These are phyloP conservation scores for Zangia roseola DNA, from an alignment of 768 basidiomycete species.

Conservation along the genomic window DNA sequence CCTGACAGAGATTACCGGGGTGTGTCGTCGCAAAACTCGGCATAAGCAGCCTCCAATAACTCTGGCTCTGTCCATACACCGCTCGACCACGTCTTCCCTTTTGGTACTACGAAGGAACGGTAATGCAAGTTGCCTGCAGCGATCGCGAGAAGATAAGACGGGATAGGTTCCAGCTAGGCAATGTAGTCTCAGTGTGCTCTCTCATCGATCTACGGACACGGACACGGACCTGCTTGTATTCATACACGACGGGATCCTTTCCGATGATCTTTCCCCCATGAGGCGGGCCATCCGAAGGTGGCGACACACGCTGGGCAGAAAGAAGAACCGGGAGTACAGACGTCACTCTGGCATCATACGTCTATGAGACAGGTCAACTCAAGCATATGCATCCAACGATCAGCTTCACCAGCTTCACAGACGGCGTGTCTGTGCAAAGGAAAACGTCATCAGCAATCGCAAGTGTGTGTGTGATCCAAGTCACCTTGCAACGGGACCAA, in stretches of 20 bases:
- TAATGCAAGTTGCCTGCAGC: constrained; percentile 84
- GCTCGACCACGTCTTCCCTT: constrained; percentile 71
- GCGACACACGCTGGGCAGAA: constrained; percentile 79
- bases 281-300: constrained; percentile 63
- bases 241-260: constrained; percentile 69
- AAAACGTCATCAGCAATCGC: not conserved
- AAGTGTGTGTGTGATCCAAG: not conserved
- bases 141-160: constrained; percentile 90
- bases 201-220: no score
- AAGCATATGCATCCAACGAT: not conserved
- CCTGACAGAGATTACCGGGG: constrained; percentile 46
- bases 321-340: constrained; percentile 85
- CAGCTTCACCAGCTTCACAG: constrained; percentile 73
- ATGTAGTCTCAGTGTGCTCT: no score
- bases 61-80: constrained; percentile 94
- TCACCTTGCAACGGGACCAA: constrained; percentile 78
- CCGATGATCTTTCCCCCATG: constrained; percentile 77
- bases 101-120: constrained; percentile 54
- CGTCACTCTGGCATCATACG: constrained; percentile 77
- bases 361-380: constrained; percentile 39
- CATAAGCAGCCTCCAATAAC: constrained; percentile 69
- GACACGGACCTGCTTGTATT: constrained; percentile 76
- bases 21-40: constrained; percentile 90
- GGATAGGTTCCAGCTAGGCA: constrained; percentile 81
- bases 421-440: constrained; percentile 64